A percentile compares a stretch with the other conserved stretches of the same genome.
Conservation (phyloP, 192 early-diverging fungal species). For the Jimgerdemannia lactiflua region DNA sequence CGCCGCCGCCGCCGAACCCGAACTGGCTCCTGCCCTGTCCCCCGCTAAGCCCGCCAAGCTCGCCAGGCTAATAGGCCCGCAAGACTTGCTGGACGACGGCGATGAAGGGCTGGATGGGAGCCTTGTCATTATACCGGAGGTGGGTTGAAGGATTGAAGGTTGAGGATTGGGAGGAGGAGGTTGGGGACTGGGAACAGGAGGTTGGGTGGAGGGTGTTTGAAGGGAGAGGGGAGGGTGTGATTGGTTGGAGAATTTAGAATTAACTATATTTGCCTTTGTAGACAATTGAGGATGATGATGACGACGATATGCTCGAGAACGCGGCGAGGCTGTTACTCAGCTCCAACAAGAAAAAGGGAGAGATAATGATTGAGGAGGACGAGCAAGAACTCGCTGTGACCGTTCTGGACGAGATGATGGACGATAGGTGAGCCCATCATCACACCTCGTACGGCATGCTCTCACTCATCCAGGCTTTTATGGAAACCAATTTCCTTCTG, state of each 20-base stretch:
- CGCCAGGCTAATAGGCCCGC: too few relatives aligned
- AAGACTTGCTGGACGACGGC: too few relatives aligned
- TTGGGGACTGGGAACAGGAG: too few relatives aligned
- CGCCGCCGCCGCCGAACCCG: too few relatives aligned
- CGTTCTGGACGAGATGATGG: background rate
- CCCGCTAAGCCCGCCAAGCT: too few relatives aligned
- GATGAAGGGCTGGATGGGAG: too few relatives aligned
- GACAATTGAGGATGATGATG: background rate
- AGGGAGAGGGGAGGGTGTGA: background rate
- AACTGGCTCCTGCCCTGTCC: too few relatives aligned
- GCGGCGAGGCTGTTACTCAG: background rate
- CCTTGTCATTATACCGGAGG: background rate
- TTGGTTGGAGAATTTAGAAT: background rate
- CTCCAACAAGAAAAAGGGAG: background rate
- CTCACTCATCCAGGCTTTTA: background rate
- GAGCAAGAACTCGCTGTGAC: background rate
- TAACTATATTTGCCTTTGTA: background rate
- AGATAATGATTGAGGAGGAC: background rate
- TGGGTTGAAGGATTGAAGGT: background rate
- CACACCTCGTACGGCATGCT: too few relatives aligned
- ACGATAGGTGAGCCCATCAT: too few relatives aligned
- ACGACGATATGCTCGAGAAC: background rate
- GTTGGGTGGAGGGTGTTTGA: too few relatives aligned
- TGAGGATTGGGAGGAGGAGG: too few relatives aligned
- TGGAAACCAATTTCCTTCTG: background rate